Evolutionary conservation across 2,329 filamentous ascomycete genomes (phyloP), one percentile per base, ranked within the genome.

Genomic region (Pseudopithomyces maydicus): DNA sequence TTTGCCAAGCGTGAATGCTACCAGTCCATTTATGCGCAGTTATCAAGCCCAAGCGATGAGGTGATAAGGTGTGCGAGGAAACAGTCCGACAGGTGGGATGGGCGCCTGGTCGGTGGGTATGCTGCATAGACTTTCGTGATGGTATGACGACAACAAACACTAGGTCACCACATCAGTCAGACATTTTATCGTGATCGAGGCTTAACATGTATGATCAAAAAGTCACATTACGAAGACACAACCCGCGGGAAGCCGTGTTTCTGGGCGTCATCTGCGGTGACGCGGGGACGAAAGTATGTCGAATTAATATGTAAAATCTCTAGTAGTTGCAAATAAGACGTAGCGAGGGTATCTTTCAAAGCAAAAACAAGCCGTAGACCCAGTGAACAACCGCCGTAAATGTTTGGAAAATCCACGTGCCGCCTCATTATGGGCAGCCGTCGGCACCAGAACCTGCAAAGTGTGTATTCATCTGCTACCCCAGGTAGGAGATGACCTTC

Each of bases 401-500:
- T 29, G 26, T 5, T 29, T 29, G 26, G n/a, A 29, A 8, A 8
- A 5, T 29, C 26, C 26, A 5, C 26, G 26, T n/a, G 26, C 26
- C 26, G 26, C 26, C 26, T 29, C 26, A 29, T 29, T 29, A 29
- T 29, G 26, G 8, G 26, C 8, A 29, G 8, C 26, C 26, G 26
- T 29, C 8, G 26, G 8, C 26, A 29, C 26, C 26, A 29, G 8
- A 8, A 29, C 4, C 4, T 29, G 26, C 26, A 36, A 32, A 14
- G 32, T 32, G 26, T 45, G 53, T 19, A 29, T 17, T 59, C 59
- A 75, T 65, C 72, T 66, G 64, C 70, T 73, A n/a, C 73, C 73
- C 72, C 72, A 74, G 20, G 73, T 74, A 22, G 73, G 73, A 17
- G 69, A 73, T 53, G 69, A 70, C 48, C 74, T 67, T 17, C 72